A percentile compares a stretch with the other conserved stretches of the same genome.
phyloP scores from a whole-genome alignment of 2,329 filamentous ascomycete species.

The Triangularia verruculosa region DNA sequence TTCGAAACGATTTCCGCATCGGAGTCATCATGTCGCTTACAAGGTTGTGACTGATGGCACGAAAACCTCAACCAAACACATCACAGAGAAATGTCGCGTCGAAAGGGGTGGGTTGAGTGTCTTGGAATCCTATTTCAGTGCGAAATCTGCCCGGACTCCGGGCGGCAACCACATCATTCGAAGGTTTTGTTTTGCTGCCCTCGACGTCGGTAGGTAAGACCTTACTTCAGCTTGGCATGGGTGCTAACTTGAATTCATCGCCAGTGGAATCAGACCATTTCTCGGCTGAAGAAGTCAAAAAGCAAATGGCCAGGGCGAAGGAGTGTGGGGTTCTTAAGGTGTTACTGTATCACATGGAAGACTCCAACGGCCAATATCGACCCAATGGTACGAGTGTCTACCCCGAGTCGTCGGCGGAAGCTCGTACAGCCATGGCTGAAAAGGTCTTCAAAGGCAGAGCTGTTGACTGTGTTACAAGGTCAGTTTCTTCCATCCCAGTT shows the following conservation, averaged over 20 bases:
- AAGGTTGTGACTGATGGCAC: neutral
- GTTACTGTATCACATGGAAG: neutral
- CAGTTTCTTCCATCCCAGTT: neutral
- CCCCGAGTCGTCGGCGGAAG: neutral
- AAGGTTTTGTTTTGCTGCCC: neutral
- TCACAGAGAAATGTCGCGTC: neutral
- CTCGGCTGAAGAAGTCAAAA: neutral
- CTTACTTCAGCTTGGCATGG: neutral
- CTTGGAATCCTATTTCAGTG: no score
- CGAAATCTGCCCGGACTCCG: constrained; percentile 63
- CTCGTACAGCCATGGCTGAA: neutral
- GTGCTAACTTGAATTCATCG: neutral
- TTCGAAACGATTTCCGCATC: neutral
- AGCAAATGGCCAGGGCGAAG: neutral
- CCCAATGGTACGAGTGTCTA: no score
- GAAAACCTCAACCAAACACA: neutral
- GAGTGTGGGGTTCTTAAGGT: neutral
- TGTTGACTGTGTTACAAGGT: constrained; percentile 2
- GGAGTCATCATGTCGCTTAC: neutral
- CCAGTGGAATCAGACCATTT: neutral
- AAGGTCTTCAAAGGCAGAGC: constrained; percentile 6
- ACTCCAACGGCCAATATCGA: no score
- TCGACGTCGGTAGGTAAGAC: constrained; percentile 2
- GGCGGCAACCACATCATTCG: constrained; percentile 76
- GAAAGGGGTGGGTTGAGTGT: neutral